A percentile compares a stretch with the other conserved stretches of the same genome.
Conservation (phyloP, 768 basidiomycete species). For the Thelephora ganbajun region DNA sequence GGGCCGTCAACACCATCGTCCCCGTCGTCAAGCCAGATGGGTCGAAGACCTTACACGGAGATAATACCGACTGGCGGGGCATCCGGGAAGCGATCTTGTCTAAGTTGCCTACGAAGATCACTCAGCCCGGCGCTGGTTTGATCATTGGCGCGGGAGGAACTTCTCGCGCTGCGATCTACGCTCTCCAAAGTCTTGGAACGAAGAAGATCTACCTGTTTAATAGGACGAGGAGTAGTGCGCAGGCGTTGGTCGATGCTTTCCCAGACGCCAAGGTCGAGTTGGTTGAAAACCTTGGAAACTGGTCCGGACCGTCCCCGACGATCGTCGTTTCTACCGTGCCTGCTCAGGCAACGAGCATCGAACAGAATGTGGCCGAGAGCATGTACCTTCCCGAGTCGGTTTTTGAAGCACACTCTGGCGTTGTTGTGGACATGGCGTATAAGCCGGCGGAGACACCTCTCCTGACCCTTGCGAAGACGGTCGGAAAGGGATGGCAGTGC, state of each 20-base stretch:
- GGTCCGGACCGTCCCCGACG: constrained; percentile 40
- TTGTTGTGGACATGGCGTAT: constrained; percentile 92
- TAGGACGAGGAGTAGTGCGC: constrained; percentile 64
- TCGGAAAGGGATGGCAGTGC: constrained; percentile 40
- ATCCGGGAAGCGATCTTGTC: constrained; percentile 46
- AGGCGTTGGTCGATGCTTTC: constrained; percentile 54
- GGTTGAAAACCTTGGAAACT: constrained; percentile 41
- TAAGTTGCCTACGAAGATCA: constrained; percentile 23
- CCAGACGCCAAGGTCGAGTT: constrained; percentile 46
- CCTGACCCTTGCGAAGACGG: constrained; percentile 45
- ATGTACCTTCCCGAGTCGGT: constrained; percentile 43
- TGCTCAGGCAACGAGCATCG: constrained; percentile 39
- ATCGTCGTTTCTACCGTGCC: constrained; percentile 89
- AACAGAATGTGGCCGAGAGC: constrained; percentile 14
- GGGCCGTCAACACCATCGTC: constrained; percentile 91
- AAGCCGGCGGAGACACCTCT: constrained; percentile 79
- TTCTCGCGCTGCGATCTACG: constrained; percentile 87
- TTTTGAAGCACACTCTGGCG: constrained; percentile 39
- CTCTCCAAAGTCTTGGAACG: constrained; percentile 57
- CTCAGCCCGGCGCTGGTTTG: constrained; percentile 39
- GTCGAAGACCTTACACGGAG: constrained; percentile 52
- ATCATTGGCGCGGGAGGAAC: constrained; percentile 96
- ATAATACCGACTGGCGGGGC: constrained; percentile 95
- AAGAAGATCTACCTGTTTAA: constrained; percentile 76
- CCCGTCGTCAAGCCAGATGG: constrained; percentile 30